Evolutionary conservation across 495 filamentous ascomycete genomes (phyloP).

Genomic region (Aspergillus cavernicola): DNA sequence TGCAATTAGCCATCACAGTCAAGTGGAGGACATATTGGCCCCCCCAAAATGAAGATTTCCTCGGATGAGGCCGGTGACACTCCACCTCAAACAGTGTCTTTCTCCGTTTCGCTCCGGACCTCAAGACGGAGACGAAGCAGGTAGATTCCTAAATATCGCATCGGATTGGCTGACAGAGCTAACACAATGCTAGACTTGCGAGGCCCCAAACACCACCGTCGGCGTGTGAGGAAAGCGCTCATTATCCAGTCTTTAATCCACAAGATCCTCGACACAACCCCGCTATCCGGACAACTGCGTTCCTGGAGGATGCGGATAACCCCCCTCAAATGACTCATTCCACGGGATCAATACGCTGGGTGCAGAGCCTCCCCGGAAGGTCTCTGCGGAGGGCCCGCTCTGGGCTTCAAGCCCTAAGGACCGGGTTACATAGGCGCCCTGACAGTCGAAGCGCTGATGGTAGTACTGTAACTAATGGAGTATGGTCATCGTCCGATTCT

Average conservation of each 20-base stretch:
- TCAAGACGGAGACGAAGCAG: conserved; percentile 18
- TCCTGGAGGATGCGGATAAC: conserved; percentile 9
- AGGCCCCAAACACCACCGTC: conserved; percentile 15
- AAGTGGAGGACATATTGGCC: neutral
- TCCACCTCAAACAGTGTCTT: conserved; percentile 15
- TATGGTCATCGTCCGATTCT: conserved; percentile 15
- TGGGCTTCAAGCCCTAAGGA: conserved; percentile 28
- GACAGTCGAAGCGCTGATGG: neutral
- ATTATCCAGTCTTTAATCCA: conserved; percentile 39
- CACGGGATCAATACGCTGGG: conserved; percentile 21
- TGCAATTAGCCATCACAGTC: neutral
- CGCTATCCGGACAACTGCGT: neutral
- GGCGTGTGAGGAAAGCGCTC: conserved; percentile 29
- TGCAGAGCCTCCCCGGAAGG: conserved; percentile 25
- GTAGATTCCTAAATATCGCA: conserved; percentile 5
- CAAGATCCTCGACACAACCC: conserved; percentile 36
- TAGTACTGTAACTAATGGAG: neutral
- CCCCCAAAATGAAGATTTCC: conserved; percentile 12
- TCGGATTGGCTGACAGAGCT: neutral
- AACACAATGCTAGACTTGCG: conserved; percentile 2
- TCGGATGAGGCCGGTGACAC: conserved; percentile 2
- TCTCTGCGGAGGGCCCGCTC: conserved; percentile 35
- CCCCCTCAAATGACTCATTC: conserved; percentile 13
- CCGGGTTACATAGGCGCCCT: conserved; percentile 25
- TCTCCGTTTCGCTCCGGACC: conserved; percentile 19